Base-by-base conservation (phyloP, 345 rosid species). In the Durio zibethinus region DNA sequence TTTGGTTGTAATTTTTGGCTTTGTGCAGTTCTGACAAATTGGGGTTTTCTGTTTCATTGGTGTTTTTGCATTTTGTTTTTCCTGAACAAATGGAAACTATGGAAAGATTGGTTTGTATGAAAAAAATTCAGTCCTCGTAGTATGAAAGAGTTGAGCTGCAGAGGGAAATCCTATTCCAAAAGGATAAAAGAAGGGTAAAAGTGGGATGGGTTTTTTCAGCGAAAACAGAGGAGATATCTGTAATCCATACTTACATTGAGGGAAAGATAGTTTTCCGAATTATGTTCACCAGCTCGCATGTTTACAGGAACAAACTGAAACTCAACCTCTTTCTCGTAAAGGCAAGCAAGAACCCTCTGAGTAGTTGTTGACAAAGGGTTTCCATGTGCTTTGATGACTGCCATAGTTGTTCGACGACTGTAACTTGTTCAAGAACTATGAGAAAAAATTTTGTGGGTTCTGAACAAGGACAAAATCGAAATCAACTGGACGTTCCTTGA, bases 231-330 rank as follows among this genome's bases (percentile, higher is more conserved):
- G 65, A 23, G 31, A 43, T 45, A 60, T 56, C 29, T 25, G 29
- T 8, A 10, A 48, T 21, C 12, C 7, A 64, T 14, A 74, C 79
- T 78, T 80, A 93, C 97, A 77, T 90, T 93, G 79, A 86, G 87
- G 83, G 90, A 70, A n/a, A 90, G 43, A 80, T 35, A 85, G 35
- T 88, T 75, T 33, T 89, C 88, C 36, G 78, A 76, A 76, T 93
- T 93, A 81, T 92, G 98, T 48, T 87, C 93, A 12, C 90, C 90
- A 7, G 84, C 75, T 25, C 7, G 40, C 91, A 90, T 33, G 74
- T 92, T 79, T 10, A 93, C 85, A 4, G 60, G 66, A 76, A 87
- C 77, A 2, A 93, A 53, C 80, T 89, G 89, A 65, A 87, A 93
- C 0, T 84, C 88, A 10, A 89, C 66, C 0, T 79, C 89, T 72